A percentile compares a stretch with the other conserved stretches of the same genome.
Evolutionary conservation across 2,329 filamentous ascomycete genomes (phyloP).

Genomic region (Chrysosphaeria jannelii): DNA sequence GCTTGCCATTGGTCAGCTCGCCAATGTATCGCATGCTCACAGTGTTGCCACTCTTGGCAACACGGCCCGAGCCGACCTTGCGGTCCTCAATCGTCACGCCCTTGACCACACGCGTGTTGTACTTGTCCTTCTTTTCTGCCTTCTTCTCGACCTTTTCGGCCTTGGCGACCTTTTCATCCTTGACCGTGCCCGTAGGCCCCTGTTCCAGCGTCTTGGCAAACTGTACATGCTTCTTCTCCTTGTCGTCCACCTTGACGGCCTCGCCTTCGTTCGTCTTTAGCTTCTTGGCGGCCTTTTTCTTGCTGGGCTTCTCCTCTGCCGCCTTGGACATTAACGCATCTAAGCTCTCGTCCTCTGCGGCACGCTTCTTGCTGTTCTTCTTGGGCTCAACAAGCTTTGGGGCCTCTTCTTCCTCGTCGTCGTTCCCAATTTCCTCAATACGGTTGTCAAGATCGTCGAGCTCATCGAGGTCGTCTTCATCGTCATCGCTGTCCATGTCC

Average conservation of each 20-base stretch:
- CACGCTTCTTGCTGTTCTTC: conserved; percentile 52
- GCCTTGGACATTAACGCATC: conserved; percentile 66
- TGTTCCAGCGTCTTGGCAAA: conserved; percentile 98
- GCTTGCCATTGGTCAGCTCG: conserved; percentile 79
- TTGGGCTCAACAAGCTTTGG: conserved; percentile 26
- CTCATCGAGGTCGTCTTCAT: conserved; percentile 48
- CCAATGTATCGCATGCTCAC: conserved; percentile 95
- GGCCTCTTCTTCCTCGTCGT: conserved; percentile 46
- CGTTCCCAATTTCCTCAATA: conserved; percentile 54
- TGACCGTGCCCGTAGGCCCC: conserved; percentile 50
- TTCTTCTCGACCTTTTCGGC: conserved; percentile 13
- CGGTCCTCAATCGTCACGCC: conserved; percentile 89
- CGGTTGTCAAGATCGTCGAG: conserved; percentile 37
- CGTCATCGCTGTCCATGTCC: conserved; percentile 37
- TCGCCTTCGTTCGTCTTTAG: conserved; percentile 96
- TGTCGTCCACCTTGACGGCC: conserved; percentile 34
- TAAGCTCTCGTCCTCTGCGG: conserved; percentile 45
- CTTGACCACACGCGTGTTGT: conserved; percentile 49
- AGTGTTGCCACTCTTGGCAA: conserved; percentile 67
- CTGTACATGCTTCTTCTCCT: conserved; percentile 80
- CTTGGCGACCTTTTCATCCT: conserved; percentile 9
- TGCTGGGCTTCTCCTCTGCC: conserved; percentile 31
- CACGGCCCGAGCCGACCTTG: conserved; percentile 61
- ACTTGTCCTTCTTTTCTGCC: conserved; percentile 14
- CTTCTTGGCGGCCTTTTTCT: conserved; percentile 97